These are phyloP conservation scores for Babesia divergens DNA, from an alignment of 169 alveolate genomes.

Conservation along the genomic window DNA sequence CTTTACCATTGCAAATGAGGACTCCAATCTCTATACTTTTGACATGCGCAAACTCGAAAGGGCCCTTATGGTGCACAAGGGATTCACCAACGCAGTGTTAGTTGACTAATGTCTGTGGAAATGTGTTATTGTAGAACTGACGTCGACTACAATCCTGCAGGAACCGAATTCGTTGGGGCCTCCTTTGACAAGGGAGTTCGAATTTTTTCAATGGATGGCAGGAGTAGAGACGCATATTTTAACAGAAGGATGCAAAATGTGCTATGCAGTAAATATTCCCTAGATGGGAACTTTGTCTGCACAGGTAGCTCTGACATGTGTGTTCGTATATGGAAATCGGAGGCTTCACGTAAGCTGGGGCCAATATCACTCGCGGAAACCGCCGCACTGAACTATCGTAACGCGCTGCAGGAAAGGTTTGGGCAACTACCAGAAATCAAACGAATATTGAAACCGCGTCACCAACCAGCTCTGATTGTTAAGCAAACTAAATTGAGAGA, in stretches of 20 bases:
- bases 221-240: conserved; percentile 94
- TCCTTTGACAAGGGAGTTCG: conserved; percentile 96
- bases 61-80: conserved; percentile 92
- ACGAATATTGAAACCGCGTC: conserved; percentile 84
- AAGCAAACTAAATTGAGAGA: conserved; percentile 70
- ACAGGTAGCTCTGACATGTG: conserved; percentile 97
- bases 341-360: conserved; percentile 72
- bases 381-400: conserved; percentile 82
- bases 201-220: conserved; percentile 88
- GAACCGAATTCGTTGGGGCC: conserved; percentile 96
- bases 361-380: conserved; percentile 73
- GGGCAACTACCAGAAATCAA: conserved; percentile 81
- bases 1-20: conserved; percentile 97
- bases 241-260: conserved; percentile 95
- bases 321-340: conserved; percentile 95
- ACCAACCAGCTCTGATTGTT: conserved; percentile 80
- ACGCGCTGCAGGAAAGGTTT: conserved; percentile 78
- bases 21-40: conserved; percentile 94
- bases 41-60: conserved; percentile 93
- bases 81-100: conserved; percentile 87
- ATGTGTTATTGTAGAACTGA: conserved; percentile 74
- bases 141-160: conserved; percentile 94
- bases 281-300: conserved; percentile 92
- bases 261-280: conserved; percentile 85
- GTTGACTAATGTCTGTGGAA: not conserved